Evolutionary conservation across 345 rosid species (phyloP).

Genomic region (Pistacia vera): DNA sequence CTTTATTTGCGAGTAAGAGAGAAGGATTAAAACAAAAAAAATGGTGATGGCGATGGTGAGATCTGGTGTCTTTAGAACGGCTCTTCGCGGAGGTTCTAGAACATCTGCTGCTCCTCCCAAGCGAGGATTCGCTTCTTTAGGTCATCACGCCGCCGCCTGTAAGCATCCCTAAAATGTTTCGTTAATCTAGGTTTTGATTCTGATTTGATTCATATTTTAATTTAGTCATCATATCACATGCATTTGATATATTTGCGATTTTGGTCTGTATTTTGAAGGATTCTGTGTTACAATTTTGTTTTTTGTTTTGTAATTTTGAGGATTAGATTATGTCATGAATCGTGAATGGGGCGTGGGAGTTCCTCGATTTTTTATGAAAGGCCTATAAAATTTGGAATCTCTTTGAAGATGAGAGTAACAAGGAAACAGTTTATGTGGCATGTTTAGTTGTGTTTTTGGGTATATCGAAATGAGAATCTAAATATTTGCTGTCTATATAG

Average conservation of each 20-base stretch:
- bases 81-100: slow-evolving; percentile 54
- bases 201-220: background rate
- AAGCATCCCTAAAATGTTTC: slow-evolving; percentile 14
- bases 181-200: background rate
- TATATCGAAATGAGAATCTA: too few relatives aligned
- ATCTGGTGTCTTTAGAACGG: slow-evolving; percentile 65
- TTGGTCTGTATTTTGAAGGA: too few relatives aligned
- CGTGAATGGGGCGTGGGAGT: too few relatives aligned
- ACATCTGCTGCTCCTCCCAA: slow-evolving; percentile 55
- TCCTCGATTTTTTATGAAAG: too few relatives aligned
- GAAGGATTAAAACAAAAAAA: background rate
- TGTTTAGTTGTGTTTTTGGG: too few relatives aligned
- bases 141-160: slow-evolving; percentile 79
- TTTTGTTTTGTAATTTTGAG: background rate
- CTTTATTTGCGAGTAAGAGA: background rate
- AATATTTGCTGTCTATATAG: too few relatives aligned
- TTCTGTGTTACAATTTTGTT: background rate
- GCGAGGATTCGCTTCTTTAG: slow-evolving; percentile 70
- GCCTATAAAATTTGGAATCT: background rate
- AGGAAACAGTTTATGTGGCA: too few relatives aligned
- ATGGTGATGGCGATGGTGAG: slow-evolving; percentile 82
- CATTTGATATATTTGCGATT: background rate
- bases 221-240: background rate
- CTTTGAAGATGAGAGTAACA: background rate
- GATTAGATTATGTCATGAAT: background rate